Conservation (phyloP, 2,329 filamentous ascomycete species). For the Pseudocercospora eumusae region DNA sequence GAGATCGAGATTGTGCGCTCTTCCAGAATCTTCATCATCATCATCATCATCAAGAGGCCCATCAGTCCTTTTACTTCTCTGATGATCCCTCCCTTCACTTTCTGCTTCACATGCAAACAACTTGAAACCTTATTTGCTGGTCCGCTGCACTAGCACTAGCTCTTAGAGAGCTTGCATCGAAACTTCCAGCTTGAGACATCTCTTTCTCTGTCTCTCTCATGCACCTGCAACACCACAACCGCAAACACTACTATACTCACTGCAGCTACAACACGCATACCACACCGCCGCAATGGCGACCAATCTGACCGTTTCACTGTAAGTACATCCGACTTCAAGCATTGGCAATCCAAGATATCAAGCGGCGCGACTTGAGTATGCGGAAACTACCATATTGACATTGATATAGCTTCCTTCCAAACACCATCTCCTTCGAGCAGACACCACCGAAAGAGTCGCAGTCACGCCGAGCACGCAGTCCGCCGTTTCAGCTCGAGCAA, state of each 20-base stretch:
- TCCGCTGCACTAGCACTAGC: not conserved
- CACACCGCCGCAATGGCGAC: constrained; percentile 30
- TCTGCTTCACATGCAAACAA: constrained; percentile 11
- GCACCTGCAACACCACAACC: not conserved
- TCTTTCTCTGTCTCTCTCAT: constrained; percentile 11
- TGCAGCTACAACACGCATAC: not conserved
- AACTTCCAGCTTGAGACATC: constrained; percentile 8
- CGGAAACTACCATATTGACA: not conserved
- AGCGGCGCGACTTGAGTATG: not conserved
- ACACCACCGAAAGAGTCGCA: constrained; percentile 44
- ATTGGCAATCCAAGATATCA: not conserved
- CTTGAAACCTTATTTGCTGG: constrained; percentile 2
- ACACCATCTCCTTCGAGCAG: constrained; percentile 81
- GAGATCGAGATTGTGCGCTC: not conserved
- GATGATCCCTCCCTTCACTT: constrained; percentile 8
- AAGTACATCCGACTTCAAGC: constrained; percentile 22
- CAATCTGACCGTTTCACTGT: constrained; percentile 40
- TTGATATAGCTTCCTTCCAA: constrained; percentile 74
- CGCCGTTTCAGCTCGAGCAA: constrained; percentile 25
- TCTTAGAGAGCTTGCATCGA: constrained; percentile 6
- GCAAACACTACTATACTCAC: not conserved
- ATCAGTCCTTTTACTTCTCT: not conserved
- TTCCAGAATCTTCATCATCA: constrained; percentile 11
- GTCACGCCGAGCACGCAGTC: constrained; percentile 28
- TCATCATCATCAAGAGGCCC: not conserved